These are phyloP conservation scores for Cyberlindnera americana DNA, from an alignment of 805 yeast genomes.

Conservation along the genomic window DNA sequence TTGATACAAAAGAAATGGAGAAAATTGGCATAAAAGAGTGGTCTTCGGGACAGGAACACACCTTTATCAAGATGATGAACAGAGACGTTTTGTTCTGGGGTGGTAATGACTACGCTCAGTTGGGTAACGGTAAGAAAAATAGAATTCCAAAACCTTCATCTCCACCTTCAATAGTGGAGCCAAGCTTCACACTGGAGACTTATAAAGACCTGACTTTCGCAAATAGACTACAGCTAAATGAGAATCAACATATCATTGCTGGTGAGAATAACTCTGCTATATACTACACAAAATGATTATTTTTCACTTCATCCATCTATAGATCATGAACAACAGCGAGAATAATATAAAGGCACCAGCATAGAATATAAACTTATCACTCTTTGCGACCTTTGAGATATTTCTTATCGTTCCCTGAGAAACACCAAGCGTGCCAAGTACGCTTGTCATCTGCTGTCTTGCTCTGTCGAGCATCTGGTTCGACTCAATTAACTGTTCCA, in stretches of 20 bases:
- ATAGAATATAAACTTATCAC: conserved; percentile 86
- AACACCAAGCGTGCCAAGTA: conserved; percentile 79
- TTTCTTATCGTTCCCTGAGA: conserved; percentile 77
- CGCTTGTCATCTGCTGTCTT: conserved; percentile 48
- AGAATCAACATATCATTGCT: conserved; percentile 57
- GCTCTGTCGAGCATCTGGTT: conserved; percentile 52
- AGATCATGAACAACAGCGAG: conserved; percentile 61
- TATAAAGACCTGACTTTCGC: conserved; percentile 34
- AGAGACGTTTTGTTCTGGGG: conserved; percentile 80
- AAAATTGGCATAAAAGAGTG: conserved; percentile 48
- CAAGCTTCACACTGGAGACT: conserved; percentile 32
- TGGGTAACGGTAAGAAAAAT: conserved; percentile 75
- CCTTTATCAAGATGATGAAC: conserved; percentile 54
- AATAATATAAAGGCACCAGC: conserved; percentile 63
- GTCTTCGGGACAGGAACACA: conserved; percentile 65
- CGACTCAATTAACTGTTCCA: conserved; percentile 84
- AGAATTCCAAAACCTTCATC: conserved; percentile 52
- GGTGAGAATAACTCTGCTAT: conserved; percentile 63
- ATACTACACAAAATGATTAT: conserved; percentile 47
- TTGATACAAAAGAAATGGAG: conserved; percentile 36
- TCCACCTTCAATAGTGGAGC: conserved; percentile 58
- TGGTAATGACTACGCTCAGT: conserved; percentile 74
- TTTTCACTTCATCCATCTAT: conserved; percentile 62
- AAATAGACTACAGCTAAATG: conserved; percentile 45
- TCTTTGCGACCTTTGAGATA: conserved; percentile 76